These are phyloP conservation scores for Parastagonospora avenae DNA, from an alignment of 2,329 filamentous ascomycete species.

Conservation along the genomic window DNA sequence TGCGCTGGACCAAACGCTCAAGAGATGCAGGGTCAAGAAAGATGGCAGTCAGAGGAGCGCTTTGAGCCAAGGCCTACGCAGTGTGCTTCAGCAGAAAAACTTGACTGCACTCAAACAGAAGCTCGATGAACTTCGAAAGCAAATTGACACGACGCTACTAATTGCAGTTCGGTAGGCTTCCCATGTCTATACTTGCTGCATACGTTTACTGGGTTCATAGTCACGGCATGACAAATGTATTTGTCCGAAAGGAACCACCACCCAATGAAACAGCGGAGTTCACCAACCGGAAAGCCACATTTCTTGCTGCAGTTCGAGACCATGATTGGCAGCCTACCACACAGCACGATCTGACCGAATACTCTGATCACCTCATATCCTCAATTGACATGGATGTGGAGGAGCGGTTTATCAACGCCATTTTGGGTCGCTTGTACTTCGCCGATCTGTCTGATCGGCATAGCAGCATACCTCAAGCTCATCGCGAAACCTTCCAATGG, in stretches of 20 bases:
- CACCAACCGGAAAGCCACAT: no score
- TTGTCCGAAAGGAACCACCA: background rate
- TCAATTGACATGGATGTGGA: background rate
- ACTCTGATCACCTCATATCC: background rate
- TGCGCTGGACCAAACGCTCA: background rate
- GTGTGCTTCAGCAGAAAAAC: background rate
- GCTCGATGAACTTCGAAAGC: background rate
- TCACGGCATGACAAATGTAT: no score
- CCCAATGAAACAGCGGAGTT: background rate
- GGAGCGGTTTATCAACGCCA: background rate
- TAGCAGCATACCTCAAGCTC: conserved; percentile 9
- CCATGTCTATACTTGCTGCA: no score
- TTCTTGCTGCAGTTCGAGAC: background rate
- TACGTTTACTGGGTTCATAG: no score
- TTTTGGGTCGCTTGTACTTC: background rate
- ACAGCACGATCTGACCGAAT: background rate
- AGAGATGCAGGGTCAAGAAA: background rate
- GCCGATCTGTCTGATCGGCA: background rate
- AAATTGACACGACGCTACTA: background rate
- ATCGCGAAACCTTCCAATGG: conserved; percentile 13
- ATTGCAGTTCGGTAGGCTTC: background rate
- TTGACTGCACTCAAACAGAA: background rate
- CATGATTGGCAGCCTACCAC: background rate
- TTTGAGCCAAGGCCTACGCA: background rate
- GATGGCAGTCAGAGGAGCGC: background rate